Percentiles rank a stretch among this genome's conserved stretches.
These are phyloP conservation scores for Chaetothyriales sp. DNA, from an alignment of 2,329 filamentous ascomycete species.

Conservation along the genomic window DNA sequence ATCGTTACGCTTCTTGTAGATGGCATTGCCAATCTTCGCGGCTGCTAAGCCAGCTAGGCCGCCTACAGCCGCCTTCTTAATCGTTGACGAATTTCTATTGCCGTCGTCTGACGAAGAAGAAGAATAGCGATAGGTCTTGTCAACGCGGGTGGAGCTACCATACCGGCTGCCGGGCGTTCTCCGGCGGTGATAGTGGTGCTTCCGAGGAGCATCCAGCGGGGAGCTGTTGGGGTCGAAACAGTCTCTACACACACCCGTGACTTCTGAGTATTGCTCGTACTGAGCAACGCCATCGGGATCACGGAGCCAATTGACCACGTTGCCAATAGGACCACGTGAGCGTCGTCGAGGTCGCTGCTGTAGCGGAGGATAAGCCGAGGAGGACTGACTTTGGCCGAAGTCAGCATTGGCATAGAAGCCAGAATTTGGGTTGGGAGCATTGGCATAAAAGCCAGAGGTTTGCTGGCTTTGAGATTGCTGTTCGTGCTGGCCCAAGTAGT, in stretches of 20 bases:
- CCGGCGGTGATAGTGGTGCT: conserved; percentile 38
- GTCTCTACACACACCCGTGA: conserved; percentile 49
- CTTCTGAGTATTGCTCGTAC: conserved; percentile 54
- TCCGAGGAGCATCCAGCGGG: conserved; percentile 42
- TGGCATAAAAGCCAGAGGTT: neutral
- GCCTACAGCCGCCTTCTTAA: conserved; percentile 38
- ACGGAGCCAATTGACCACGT: conserved; percentile 46
- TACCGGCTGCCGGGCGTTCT: conserved; percentile 19
- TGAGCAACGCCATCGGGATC: conserved; percentile 48
- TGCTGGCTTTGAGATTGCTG: conserved; percentile 13
- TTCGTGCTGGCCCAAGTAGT: conserved; percentile 25
- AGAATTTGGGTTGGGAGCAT: neutral
- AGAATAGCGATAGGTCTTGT: conserved; percentile 45
- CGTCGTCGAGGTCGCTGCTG: conserved; percentile 27
- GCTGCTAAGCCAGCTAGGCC: conserved; percentile 38
- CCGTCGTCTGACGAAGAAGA: conserved; percentile 37
- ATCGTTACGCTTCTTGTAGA: conserved; percentile 37
- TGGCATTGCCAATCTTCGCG: conserved; percentile 36
- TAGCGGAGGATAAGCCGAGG: conserved; percentile 3
- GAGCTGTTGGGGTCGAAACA: conserved; percentile 48
- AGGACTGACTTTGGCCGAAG: conserved; percentile 17
- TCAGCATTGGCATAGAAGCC: conserved; percentile 2
- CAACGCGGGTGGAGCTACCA: conserved; percentile 33
- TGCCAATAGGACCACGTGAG: conserved; percentile 40
- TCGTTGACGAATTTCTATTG: conserved; percentile 30